Base-by-base conservation (phyloP, 495 filamentous ascomycete species). In the Penicillium antarcticum region DNA sequence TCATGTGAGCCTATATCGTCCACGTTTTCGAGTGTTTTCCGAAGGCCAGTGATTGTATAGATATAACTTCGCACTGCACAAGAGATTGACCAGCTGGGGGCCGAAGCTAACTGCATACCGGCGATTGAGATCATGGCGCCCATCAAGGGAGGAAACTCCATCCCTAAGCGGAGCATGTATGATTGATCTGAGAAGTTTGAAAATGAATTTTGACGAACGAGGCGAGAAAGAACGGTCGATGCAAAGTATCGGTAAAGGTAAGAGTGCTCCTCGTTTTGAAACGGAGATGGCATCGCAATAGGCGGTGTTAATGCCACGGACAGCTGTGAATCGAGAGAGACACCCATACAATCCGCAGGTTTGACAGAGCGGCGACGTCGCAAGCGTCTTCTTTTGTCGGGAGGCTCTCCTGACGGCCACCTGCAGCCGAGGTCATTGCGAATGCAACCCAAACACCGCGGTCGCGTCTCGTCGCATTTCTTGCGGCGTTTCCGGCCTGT, bases 391-490 rank as follows among this genome's bases (percentile, higher is more conserved):
- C 48, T 36, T 6, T 47, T 29, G 42, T 57, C 54, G 18, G 11
- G 2, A 8, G 4, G 29, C 2, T 45, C 32, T 0, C 44, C 40
- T 19, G 49, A 41, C 1, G 55, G 55, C 55, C 55, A 57, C 12
- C 29, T 19, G 41, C 55, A 57, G 3, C 29, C 11, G 4, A 57
- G 55, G 6, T 11, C 24, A 21, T 48, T 57, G 0, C 55, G 45
- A 10, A 33, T 53, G 33, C 55, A 57, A 13, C 17, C 44, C 4
- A 14, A 24, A 37, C 55, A 57, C 19, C 45, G 44, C 13, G 55
- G 55, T 19, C 44, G 48, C 23, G 34, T 21, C 24, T 57, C 55
- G 40, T 57, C 49, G 41, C 55, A 57, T 36, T 57, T 57, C 49
- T 57, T 57, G 14, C 55, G 48, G n/a, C 55, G 49, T 12, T 41